Evolutionary conservation across 2,329 filamentous ascomycete genomes (phyloP).

Genomic region (Arachnopeziza araneosa): DNA sequence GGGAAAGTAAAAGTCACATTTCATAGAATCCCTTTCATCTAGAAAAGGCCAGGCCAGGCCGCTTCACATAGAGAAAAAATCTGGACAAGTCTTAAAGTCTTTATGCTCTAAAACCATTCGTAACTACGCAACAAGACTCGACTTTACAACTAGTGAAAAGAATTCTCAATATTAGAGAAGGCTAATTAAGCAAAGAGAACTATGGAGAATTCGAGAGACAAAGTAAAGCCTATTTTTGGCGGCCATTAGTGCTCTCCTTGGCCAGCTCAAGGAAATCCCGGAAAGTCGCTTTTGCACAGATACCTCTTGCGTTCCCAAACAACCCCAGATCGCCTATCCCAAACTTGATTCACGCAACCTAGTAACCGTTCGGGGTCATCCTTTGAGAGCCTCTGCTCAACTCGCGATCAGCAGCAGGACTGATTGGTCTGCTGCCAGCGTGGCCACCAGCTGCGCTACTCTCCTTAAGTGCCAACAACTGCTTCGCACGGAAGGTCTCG

Average conservation of each 20-base stretch:
- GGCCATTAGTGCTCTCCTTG: conserved; percentile 26
- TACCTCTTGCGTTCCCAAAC: conserved; percentile 27
- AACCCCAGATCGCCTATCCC: conserved; percentile 12
- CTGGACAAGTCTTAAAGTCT: not conserved
- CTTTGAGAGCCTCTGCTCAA: conserved; percentile 95
- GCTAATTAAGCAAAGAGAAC: conserved; percentile 34
- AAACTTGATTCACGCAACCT: conserved; percentile 30
- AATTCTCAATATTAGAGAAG: conserved; percentile 31
- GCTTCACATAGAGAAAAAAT: conserved; percentile 8
- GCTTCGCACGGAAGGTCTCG: conserved; percentile 99
- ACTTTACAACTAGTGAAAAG: conserved; percentile 27
- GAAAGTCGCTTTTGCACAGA: conserved; percentile 30
- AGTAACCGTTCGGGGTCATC: conserved; percentile 99
- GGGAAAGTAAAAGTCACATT: not conserved
- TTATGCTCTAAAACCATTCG: conserved; percentile 1
- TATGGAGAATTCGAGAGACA: conserved; percentile 19
- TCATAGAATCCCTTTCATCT: not conserved
- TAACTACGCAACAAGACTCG: conserved; percentile 10
- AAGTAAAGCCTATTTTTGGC: conserved; percentile 27
- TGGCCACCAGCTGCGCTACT: conserved; percentile 72
- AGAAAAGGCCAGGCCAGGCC: not conserved
- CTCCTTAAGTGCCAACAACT: conserved; percentile 95
- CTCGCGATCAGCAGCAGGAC: conserved; percentile 88
- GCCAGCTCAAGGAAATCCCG: conserved; percentile 27
- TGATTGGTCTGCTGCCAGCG: conserved; percentile 84